Evolutionary conservation across 495 filamentous ascomycete species (phyloP).

Genomic region (Hypomontagnella monticulosa): DNA sequence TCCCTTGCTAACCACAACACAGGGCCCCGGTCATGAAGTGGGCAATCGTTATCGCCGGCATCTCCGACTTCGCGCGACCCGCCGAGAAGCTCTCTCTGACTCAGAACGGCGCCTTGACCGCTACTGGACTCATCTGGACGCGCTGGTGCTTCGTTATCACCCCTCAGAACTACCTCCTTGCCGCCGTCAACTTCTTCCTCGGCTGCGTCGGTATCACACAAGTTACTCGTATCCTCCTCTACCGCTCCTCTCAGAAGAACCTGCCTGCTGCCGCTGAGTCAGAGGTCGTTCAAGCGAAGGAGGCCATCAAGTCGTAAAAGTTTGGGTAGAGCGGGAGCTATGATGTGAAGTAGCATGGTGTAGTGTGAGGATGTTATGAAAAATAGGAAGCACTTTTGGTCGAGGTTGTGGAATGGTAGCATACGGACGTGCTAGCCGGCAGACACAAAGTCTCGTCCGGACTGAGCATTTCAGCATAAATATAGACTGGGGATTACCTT

Average conservation of each 20-base stretch:
- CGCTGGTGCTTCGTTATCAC: conserved; percentile 98
- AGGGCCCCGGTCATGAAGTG: conserved; percentile 99
- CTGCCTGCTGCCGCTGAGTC: conserved; percentile 54
- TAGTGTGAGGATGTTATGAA: neutral
- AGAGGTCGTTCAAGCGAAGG: conserved; percentile 56
- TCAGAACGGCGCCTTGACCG: conserved; percentile 86
- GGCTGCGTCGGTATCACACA: conserved; percentile 86
- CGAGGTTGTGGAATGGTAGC: conserved; percentile 2
- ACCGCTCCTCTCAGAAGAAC: conserved; percentile 68
- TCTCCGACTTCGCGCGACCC: conserved; percentile 92
- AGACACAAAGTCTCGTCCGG: conserved; percentile 12
- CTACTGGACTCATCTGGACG: conserved; percentile 97
- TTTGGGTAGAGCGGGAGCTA: neutral
- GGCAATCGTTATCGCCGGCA: conserved; percentile 88
- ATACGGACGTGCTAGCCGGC: conserved; percentile 1
- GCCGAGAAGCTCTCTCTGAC: conserved; percentile 89
- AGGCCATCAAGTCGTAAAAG: conserved; percentile 48
- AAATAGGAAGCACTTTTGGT: neutral
- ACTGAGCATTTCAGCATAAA: conserved; percentile 18
- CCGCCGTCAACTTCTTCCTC: conserved; percentile 98
- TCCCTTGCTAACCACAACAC: conserved; percentile 9
- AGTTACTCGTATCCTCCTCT: conserved; percentile 77
- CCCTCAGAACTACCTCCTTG: conserved; percentile 88
- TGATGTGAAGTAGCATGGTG: neutral
- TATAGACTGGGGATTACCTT: conserved; percentile 30